phyloP scores from a whole-genome alignment of 768 basidiomycete species.

The Dioszegia crocea region DNA sequence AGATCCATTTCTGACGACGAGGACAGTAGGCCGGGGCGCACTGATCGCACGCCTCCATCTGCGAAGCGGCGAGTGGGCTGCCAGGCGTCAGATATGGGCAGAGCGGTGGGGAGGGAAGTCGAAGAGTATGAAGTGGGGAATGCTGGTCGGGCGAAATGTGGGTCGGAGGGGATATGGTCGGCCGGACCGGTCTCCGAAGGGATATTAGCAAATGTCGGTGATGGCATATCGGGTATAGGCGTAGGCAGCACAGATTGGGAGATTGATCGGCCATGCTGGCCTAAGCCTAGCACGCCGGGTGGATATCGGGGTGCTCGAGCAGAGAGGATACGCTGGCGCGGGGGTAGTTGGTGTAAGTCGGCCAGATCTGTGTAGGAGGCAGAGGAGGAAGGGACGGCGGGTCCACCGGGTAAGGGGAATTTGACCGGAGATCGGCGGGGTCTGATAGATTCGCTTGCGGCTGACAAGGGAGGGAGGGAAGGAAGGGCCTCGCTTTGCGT shows the following conservation, averaged over 20 bases:
- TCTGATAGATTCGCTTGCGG: not conserved
- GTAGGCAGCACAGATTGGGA: conserved; percentile 26
- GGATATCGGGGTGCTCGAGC: conserved; percentile 6
- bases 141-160: conserved; percentile 11
- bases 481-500: not conserved
- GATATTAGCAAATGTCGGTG: not conserved
- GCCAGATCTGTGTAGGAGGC: too few relatives aligned
- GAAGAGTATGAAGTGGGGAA: conserved; percentile 21
- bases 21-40: not conserved
- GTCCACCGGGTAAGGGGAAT: not conserved
- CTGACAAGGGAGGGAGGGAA: not conserved
- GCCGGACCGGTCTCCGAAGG: conserved; percentile 1
- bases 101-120: conserved; percentile 3
- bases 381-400: not conserved
- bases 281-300: not conserved
- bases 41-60: not conserved
- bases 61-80: not conserved
- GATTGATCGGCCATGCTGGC: conserved; percentile 16
- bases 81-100: not conserved
- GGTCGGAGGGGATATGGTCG: too few relatives aligned
- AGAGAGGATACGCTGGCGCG: conserved; percentile 1
- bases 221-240: not conserved
- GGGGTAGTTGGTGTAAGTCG: too few relatives aligned
- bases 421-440: not conserved
- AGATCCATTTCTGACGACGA: not conserved